Evolutionary conservation across 495 filamentous ascomycete genomes (phyloP), one percentile per base, ranked within the genome.

Genomic region (Aspergillus conjunctus): DNA sequence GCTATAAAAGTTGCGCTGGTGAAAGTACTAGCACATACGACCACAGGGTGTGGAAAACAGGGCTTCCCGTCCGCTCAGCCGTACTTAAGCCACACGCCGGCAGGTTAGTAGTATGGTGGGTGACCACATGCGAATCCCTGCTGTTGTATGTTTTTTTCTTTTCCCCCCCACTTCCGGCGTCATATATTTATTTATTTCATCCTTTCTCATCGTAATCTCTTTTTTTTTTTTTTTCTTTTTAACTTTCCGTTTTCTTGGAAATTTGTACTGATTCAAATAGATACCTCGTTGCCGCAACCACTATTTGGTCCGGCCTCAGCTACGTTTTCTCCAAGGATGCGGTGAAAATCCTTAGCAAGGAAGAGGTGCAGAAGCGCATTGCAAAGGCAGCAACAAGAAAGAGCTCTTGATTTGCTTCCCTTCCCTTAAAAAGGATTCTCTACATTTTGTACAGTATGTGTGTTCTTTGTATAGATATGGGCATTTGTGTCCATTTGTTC

Each of bases 281-380:
- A 59, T 81, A 91, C 64, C 74, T 92, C 37, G 91, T 95, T 7
- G 91, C 90, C 0, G 81, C 82, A 0, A 95, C 91, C 11, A 95
- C 91, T 1, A 70, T 93, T 14, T 92, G 90, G 91, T 93, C 90
- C 32, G 91, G 91, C 17, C 78, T 90, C 4, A 91, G 89, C 69
- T 95, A 95, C 66, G 75, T 93, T 33, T 91, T 87, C 68, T 87
- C 87, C 57, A 91, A 89, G 66, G 85, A 92, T 65, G 90, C 89
- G 0, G 89, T 93, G 45, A 91, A 87, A 70, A 93, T 93, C 49
- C 68, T 95, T 11, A 85, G 81, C 11, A 81, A 85, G 33, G 72
- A 77, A 41, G 70, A 76, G 39, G 59, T 77, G 14, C 73, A 81
- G 59, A 76, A 71, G 53, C 71, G 74, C 11, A 69, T 76, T 55